Evolutionary conservation across 345 rosid species (phyloP).

Genomic region (Aegle marmelos): DNA sequence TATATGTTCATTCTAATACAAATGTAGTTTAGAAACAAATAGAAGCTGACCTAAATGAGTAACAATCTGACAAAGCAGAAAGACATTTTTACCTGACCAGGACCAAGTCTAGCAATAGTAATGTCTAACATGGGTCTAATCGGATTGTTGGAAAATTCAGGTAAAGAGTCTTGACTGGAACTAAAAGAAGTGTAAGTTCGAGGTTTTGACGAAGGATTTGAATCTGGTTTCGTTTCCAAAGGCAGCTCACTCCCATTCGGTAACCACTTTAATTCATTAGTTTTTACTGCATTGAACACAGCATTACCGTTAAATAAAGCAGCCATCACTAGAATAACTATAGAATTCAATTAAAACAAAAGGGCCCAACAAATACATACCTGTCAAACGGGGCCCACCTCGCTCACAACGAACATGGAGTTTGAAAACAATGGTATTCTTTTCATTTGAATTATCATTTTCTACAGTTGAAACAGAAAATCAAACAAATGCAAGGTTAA

Average conservation of each 20-base stretch:
- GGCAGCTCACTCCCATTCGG: constrained; percentile 77
- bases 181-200: constrained; percentile 72
- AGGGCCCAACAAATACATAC: constrained; percentile 28
- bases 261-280: constrained; percentile 74
- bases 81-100: constrained; percentile 64
- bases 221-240: constrained; percentile 46
- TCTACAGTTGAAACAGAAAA: constrained; percentile 35
- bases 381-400: constrained; percentile 48
- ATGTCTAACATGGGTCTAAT: constrained; percentile 52
- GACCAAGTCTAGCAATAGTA: constrained; percentile 74
- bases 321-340: background rate
- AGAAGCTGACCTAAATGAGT: background rate
- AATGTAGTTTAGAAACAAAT: background rate
- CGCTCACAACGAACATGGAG: constrained; percentile 65
- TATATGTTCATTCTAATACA: background rate
- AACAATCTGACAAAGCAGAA: background rate
- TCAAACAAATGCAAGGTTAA: background rate
- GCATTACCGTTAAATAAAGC: background rate
- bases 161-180: constrained; percentile 57
- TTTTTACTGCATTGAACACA: constrained; percentile 52
- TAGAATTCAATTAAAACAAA: background rate
- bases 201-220: constrained; percentile 45
- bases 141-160: constrained; percentile 56
- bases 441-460: constrained; percentile 75
- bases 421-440: constrained; percentile 90